Conservation (phyloP, 2,329 filamentous ascomycete genomes). For the Pseudogymnoascus sp. region DNA sequence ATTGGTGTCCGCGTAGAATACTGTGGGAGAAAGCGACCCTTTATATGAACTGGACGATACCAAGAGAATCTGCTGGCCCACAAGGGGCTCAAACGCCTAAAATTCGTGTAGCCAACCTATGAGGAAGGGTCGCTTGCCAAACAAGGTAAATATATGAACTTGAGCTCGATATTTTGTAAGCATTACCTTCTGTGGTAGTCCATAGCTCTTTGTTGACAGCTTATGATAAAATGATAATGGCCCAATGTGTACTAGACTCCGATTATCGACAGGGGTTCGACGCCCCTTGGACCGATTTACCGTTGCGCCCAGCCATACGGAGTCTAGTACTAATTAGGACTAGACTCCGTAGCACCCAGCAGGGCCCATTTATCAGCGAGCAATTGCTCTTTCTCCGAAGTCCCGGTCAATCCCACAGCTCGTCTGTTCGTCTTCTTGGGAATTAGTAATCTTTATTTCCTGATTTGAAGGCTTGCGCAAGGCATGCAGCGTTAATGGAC, state of each 20-base stretch:
- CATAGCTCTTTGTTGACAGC: neutral
- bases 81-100: neutral
- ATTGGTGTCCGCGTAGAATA: neutral
- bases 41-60: neutral
- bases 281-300: neutral
- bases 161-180: neutral
- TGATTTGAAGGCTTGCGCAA: neutral
- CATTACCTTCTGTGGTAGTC: neutral
- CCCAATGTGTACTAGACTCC: conserved; percentile 21
- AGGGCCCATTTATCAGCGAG: neutral
- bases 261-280: conserved; percentile 12
- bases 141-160: neutral
- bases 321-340: conserved; percentile 10
- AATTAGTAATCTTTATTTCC: neutral
- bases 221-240: conserved; percentile 2
- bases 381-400: neutral
- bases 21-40: neutral
- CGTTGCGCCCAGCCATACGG: neutral
- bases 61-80: neutral
- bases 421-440: neutral
- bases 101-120: neutral
- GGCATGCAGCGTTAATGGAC: neutral
- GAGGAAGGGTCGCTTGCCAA: neutral
- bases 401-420: neutral
- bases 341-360: conserved; percentile 15